Percentiles rank a stretch among this genome's conserved stretches.
These are phyloP conservation scores for Olyra latifolia DNA, from an alignment of 176 grass and related monocot species.

Conservation along the genomic window DNA sequence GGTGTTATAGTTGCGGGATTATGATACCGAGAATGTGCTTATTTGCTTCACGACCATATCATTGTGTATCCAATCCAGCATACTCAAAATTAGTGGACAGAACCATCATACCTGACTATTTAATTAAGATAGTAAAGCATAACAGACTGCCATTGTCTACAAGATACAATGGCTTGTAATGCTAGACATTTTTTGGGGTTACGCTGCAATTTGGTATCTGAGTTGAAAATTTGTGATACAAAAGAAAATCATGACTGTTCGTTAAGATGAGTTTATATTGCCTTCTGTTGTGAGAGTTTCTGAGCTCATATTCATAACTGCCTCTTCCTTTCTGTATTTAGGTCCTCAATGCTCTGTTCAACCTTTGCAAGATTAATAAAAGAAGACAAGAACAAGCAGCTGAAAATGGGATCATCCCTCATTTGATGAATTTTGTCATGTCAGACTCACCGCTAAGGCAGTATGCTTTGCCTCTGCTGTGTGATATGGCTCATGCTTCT, in stretches of 20 bases:
- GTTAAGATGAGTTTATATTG: not conserved
- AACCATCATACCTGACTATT: not conserved
- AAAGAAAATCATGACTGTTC: not conserved
- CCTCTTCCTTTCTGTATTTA: slow-evolving; percentile 26
- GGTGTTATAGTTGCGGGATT: slow-evolving; percentile 8
- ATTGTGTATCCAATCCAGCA: not conserved
- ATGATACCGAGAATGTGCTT: not conserved
- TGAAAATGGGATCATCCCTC: slow-evolving; percentile 98
- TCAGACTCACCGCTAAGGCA: slow-evolving; percentile 92
- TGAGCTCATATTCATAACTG: slow-evolving; percentile 26
- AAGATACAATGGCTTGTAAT: not conserved
- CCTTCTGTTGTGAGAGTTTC: slow-evolving; percentile 23
- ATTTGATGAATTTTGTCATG: slow-evolving; percentile 98
- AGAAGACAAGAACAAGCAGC: slow-evolving; percentile 97
- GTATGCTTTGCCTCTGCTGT: slow-evolving; percentile 88
- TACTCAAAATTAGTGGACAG: not conserved
- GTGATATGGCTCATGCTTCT: slow-evolving; percentile 99
- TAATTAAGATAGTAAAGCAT: not conserved
- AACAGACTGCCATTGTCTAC: not conserved
- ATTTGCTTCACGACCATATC: not conserved
- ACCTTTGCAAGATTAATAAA: slow-evolving; percentile 99
- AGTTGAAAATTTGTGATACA: not conserved
- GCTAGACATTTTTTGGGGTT: not conserved
- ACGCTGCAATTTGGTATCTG: not conserved
- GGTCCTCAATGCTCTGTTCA: slow-evolving; percentile 95